Conservation (phyloP, 495 filamentous ascomycete species). For the Talaromyces trachyspermus region DNA sequence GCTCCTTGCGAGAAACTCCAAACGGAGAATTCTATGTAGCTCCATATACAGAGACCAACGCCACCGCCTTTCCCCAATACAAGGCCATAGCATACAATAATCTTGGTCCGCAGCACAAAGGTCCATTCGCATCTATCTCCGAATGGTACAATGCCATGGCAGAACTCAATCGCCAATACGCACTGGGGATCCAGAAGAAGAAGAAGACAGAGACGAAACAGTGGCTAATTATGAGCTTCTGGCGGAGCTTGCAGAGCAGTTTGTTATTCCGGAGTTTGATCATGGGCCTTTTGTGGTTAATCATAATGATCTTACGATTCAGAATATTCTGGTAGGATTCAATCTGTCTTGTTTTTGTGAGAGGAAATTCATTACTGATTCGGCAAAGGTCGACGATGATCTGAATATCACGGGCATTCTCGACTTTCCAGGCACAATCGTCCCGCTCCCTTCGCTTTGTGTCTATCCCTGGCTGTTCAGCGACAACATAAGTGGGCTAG, state of each 20-base stretch:
- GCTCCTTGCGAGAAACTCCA: neutral
- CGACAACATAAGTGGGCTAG: neutral
- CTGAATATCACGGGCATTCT: constrained; percentile 2
- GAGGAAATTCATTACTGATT: neutral
- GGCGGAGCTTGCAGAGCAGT: neutral
- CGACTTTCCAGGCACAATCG: constrained; percentile 2
- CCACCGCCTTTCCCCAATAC: neutral
- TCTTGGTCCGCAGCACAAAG: neutral
- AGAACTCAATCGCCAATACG: neutral
- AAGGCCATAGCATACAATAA: neutral
- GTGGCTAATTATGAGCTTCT: neutral
- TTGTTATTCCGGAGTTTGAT: neutral
- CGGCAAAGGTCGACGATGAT: neutral
- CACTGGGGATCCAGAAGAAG: neutral
- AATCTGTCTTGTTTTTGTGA: neutral
- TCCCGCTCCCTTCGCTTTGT: neutral
- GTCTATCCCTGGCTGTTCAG: neutral
- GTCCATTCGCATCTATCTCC: neutral
- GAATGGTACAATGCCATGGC: neutral
- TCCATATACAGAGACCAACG: neutral
- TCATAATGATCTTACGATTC: neutral
- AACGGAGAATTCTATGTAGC: neutral
- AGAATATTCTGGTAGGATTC: neutral
- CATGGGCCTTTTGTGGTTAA: neutral
- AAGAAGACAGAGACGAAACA: neutral